Evolutionary conservation across 2,329 filamentous ascomycete species (phyloP).

Genomic region (Talaromyces sp.): DNA sequence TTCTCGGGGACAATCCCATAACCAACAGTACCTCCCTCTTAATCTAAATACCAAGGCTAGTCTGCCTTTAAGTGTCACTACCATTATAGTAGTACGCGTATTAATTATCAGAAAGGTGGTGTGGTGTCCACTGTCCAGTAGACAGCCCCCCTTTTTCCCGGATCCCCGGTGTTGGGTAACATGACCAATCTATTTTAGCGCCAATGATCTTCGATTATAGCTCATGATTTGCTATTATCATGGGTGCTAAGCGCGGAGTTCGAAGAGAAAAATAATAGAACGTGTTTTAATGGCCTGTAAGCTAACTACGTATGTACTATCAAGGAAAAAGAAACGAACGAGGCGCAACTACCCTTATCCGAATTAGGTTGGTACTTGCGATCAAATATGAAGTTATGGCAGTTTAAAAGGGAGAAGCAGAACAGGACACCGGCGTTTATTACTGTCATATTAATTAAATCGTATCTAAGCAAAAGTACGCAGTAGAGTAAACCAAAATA

Average conservation of each 20-base stretch:
- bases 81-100: neutral
- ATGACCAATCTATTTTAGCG: constrained; percentile 9
- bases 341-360: neutral
- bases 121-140: neutral
- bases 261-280: neutral
- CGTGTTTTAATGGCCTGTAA: neutral
- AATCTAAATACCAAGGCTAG: neutral
- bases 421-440: neutral
- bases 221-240: constrained; percentile 3
- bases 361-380: constrained; percentile 12
- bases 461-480: neutral
- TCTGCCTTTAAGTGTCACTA: too few species aligned
- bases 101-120: neutral
- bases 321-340: neutral
- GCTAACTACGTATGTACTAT: neutral
- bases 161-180: constrained; percentile 4
- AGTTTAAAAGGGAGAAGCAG: neutral
- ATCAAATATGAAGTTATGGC: neutral
- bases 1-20: neutral
- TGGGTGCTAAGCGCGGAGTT: constrained; percentile 1
- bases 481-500: neutral
- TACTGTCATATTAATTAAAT: neutral
- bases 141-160: neutral
- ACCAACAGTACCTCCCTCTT: neutral
- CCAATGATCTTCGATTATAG: neutral